Base-by-base conservation (phyloP, 1,284 basidiomycete species). In the Thecaphora frezii region DNA sequence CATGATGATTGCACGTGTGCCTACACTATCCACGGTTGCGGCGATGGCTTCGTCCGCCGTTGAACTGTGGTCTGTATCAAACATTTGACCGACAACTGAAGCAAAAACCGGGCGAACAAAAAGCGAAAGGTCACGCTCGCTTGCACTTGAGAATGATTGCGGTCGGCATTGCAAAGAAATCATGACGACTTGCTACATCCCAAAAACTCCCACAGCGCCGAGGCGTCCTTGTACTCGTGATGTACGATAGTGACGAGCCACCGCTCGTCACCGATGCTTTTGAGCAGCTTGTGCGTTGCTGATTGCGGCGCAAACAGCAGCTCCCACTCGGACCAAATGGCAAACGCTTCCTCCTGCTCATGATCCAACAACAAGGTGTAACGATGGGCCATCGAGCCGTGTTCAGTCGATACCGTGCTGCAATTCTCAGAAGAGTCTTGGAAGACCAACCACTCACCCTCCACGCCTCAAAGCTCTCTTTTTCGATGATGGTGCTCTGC, bases 221-320 rank as follows among this genome's bases (percentile, higher is more conserved):
- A 83, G 0, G 84, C 68, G 64, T 89, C 81, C 81, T 91, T 91
- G 80, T 89, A 98, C 80, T 98, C 90, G 74, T 98, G 94, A 79
- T 97, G 92, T 3, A 97, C 86, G 63, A 98, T 83, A 79, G 88
- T 96, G 62, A 98, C 87, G 49, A 99, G 82, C 93, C 94, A 99
- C 54, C 89, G 84, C 50, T 86, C 83, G 49, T 88, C 83, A 48
- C 86, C 82, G 26, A 97, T 84, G 8, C 80, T 68, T 51, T 93
- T 88, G 23, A 99, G 82, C 22, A 93, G 76, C 48, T 82, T 81
- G 48, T 91, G 84, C 53, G 92, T 88, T 8, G 84, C 81, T 0
- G 92, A 92, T 9, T 80, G 82, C 1, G 89, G 87, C 1, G 88
- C 85, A 77, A 93, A 97, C 58, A 91, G 87, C 23, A 88, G 85